Evolutionary conservation across 2,329 filamentous ascomycete genomes (phyloP), one percentile per base, ranked within the genome.

Genomic region (Ramichloridium luteum): DNA sequence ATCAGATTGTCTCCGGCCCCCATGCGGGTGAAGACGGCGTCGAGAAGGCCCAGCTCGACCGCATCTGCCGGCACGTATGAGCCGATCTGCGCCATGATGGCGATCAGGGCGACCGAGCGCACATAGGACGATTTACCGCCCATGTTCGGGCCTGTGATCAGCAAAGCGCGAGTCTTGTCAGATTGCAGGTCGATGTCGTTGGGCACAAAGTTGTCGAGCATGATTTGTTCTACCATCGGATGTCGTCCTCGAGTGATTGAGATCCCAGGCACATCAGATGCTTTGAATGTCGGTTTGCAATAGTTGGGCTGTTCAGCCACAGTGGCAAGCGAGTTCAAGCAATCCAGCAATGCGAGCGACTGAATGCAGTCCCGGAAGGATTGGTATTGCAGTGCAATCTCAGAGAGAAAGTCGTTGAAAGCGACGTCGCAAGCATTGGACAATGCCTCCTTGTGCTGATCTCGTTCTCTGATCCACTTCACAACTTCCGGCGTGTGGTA

Each of bases 51-150:
- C 0, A 96, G 69, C 3, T 64, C 60, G 15, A 88, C 74, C 2
- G 73, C 67, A 16, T 70, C 66, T 13, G 88, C 88, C 2, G 90
- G 90, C 1, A 98, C 85, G 56, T 86, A 98, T 22, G 82, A 92
- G 30, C 90, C 90, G 41, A 94, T 80, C 53, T 98, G 90, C 5
- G 84, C 85, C 64, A 98, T 86, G 48, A 98, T 86, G 28, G 80
- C 73, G 40, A 96, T 84, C 5, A 98, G 73, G 6, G 90, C 88
- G 27, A 93, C 76, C 44, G 86, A 82, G 32, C 90, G 83, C 13
- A 98, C 88, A 56, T 93, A 98, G 36, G 80, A 90, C n/a, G 84
- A 93, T 54, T 98, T 98, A 35, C 90, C 90, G 48, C 90, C 90
- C 90, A 98, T 98, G 61, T 98, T 98, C 16, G 90, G 90, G 0